phyloP scores from a whole-genome alignment of 1,284 basidiomycete species.

The Coniophora puteana region DNA sequence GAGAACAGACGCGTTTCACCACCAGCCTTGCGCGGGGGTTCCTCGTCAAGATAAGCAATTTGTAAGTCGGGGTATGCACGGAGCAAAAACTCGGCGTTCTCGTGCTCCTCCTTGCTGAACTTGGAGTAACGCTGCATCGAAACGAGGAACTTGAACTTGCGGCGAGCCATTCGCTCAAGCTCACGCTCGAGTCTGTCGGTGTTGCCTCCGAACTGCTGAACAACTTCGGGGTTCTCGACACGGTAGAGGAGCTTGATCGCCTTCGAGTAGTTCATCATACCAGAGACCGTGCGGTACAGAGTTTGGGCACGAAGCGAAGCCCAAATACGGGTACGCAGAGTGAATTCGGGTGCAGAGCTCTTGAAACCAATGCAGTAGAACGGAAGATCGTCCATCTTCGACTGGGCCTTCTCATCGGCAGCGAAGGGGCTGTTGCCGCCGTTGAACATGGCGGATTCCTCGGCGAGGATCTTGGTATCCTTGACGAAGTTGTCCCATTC shows the following conservation, averaged over 20 bases:
- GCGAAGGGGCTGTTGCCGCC: slow-evolving; percentile 79
- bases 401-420: slow-evolving; percentile 81
- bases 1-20: slow-evolving; percentile 96
- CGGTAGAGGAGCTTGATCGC: slow-evolving; percentile 99
- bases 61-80: slow-evolving; percentile 99
- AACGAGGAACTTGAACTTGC: slow-evolving; percentile 99
- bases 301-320: slow-evolving; percentile 98
- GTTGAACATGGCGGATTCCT: slow-evolving; percentile 88
- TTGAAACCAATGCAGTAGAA: slow-evolving; percentile 99
- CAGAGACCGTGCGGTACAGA: slow-evolving; percentile 96
- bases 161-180: slow-evolving; percentile 93
- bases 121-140: slow-evolving; percentile 99
- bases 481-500: slow-evolving; percentile 99
- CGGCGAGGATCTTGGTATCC: slow-evolving; percentile 98
- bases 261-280: slow-evolving; percentile 99
- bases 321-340: slow-evolving; percentile 98
- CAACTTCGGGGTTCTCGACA: slow-evolving; percentile 98
- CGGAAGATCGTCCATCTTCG: slow-evolving; percentile 91
- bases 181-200: slow-evolving; percentile 97
- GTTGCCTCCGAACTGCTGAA: slow-evolving; percentile 96
- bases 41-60: slow-evolving; percentile 98
- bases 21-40: slow-evolving; percentile 90
- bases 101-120: slow-evolving; percentile 99
- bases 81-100: slow-evolving; percentile 97
- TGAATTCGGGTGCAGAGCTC: slow-evolving; percentile 97